Conservation (phyloP, 1,284 basidiomycete species). For the Fomitopsis pinicola region DNA sequence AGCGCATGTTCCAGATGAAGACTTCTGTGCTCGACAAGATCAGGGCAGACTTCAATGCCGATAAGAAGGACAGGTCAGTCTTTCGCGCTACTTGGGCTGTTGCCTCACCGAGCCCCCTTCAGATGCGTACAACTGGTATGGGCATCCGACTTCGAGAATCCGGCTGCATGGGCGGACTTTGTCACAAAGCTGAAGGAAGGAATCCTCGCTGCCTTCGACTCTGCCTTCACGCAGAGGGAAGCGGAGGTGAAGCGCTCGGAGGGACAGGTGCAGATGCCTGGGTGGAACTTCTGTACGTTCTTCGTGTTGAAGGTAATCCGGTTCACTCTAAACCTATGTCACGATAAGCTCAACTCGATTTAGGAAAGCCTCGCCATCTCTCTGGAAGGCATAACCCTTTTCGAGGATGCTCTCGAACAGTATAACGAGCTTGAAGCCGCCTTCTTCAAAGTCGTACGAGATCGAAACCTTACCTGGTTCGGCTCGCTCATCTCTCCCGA, state of each 20-base stretch:
- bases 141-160: constrained; percentile 66
- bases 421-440: constrained; percentile 90
- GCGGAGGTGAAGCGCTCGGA: constrained; percentile 89
- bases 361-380: constrained; percentile 94
- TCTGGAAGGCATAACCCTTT: constrained; percentile 86
- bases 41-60: constrained; percentile 87
- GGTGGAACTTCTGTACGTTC: constrained; percentile 97
- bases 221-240: constrained; percentile 72
- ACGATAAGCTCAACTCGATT: background rate
- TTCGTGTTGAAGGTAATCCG: constrained; percentile 81
- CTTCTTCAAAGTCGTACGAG: constrained; percentile 77
- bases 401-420: constrained; percentile 85
- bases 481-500: constrained; percentile 72
- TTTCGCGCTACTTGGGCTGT: background rate
- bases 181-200: constrained; percentile 89
- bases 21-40: constrained; percentile 88
- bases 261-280: constrained; percentile 81
- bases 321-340: background rate
- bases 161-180: constrained; percentile 86
- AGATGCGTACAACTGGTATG: constrained; percentile 82
- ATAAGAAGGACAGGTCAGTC: constrained; percentile 81
- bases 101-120: constrained; percentile 3
- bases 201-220: constrained; percentile 78
- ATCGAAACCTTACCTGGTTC: constrained; percentile 89
- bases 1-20: constrained; percentile 78